Conservation (phyloP, 257 asterid species). For the Forsythia viridissima region DNA sequence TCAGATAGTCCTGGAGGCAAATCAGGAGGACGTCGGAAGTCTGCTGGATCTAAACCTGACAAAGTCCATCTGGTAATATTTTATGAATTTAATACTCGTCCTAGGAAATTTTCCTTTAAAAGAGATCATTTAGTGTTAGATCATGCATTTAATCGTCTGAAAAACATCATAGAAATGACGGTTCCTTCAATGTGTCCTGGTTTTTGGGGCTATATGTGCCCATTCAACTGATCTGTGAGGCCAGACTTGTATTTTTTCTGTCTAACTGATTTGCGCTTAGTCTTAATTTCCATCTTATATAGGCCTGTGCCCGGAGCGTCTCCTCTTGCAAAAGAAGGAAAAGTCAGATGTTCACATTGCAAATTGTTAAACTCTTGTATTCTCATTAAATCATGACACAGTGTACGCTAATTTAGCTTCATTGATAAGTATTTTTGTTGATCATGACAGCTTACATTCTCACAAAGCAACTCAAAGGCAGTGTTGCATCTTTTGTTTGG, state of each 20-base stretch:
- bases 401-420: background rate
- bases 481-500: background rate
- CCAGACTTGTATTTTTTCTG: background rate
- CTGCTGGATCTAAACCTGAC: constrained; percentile 93
- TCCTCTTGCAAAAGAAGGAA: background rate
- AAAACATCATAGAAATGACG: background rate
- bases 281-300: background rate
- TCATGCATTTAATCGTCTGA: background rate
- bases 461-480: background rate
- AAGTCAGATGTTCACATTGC: background rate
- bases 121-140: no score
- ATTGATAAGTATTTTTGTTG: background rate
- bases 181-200: background rate
- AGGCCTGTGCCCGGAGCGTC: background rate
- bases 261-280: background rate
- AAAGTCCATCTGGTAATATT: constrained; percentile 82
- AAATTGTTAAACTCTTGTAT: background rate
- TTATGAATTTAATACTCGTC: constrained; percentile 9
- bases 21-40: constrained; percentile 80
- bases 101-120: background rate
- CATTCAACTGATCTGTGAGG: background rate
- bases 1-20: constrained; percentile 68
- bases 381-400: background rate
- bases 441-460: background rate
- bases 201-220: background rate